These are phyloP conservation scores for Cercospora sp. DNA, from an alignment of 2,329 filamentous ascomycete species.

Conservation along the genomic window DNA sequence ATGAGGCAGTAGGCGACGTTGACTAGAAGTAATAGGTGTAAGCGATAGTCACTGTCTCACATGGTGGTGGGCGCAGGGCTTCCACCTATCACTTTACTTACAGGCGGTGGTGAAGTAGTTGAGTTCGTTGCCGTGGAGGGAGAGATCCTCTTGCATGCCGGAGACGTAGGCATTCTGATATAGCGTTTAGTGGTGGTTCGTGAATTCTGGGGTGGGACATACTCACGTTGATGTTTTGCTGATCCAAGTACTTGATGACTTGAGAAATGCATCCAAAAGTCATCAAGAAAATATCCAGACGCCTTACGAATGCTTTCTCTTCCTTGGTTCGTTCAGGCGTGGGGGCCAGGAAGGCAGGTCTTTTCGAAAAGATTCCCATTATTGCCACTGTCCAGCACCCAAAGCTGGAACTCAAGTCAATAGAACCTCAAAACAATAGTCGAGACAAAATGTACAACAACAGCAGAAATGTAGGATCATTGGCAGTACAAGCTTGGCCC, in stretches of 20 bases:
- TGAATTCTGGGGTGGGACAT: too few species aligned
- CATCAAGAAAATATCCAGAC: constrained; percentile 43
- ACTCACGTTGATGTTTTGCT: constrained; percentile 31
- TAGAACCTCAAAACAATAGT: neutral
- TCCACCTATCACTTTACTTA: too few species aligned
- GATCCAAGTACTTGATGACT: constrained; percentile 39
- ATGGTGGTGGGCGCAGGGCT: too few species aligned
- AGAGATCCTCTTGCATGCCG: constrained; percentile 34
- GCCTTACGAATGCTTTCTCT: constrained; percentile 42
- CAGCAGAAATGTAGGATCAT: neutral
- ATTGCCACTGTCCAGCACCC: neutral
- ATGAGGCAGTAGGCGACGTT: constrained; percentile 45
- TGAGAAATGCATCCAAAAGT: constrained; percentile 46
- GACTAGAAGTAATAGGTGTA: constrained; percentile 16
- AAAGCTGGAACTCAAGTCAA: neutral
- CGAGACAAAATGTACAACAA: neutral
- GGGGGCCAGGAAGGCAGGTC: constrained; percentile 22
- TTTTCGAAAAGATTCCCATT: constrained; percentile 24
- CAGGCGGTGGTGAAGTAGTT: constrained; percentile 43
- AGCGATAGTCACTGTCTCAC: too few species aligned
- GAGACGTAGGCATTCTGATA: constrained; percentile 15
- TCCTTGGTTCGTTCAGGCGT: constrained; percentile 33
- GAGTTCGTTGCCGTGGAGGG: constrained; percentile 32
- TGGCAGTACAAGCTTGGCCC: neutral
- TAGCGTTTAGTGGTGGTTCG: too few species aligned